Percentiles rank a stretch among this genome's conserved stretches.
Evolutionary conservation across 1,139 yeast species (phyloP).

Genomic region (Debaryomycetaceae sp.): DNA sequence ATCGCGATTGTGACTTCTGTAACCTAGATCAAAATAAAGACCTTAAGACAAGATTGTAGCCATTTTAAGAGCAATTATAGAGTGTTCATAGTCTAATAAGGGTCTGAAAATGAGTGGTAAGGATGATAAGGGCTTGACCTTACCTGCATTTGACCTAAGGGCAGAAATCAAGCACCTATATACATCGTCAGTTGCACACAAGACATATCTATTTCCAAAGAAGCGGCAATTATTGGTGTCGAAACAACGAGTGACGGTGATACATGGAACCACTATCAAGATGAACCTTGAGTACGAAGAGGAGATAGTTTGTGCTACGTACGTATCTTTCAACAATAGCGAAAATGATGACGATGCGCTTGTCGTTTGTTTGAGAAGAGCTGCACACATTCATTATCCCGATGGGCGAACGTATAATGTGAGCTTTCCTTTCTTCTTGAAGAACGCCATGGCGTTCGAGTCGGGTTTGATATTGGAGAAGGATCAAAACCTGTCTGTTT

Average conservation of each 20-base stretch:
- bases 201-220: slow-evolving; percentile 22
- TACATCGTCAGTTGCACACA: slow-evolving; percentile 13
- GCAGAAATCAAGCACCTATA: slow-evolving; percentile 16
- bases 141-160: slow-evolving; percentile 17
- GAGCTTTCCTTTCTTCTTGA: slow-evolving; percentile 62
- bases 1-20: not conserved
- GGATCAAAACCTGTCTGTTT: slow-evolving; percentile 20
- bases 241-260: slow-evolving; percentile 27
- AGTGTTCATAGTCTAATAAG: not conserved
- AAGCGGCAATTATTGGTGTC: slow-evolving; percentile 28
- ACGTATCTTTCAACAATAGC: slow-evolving; percentile 33
- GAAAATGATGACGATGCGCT: slow-evolving; percentile 25
- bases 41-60: not conserved
- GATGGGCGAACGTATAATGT: slow-evolving; percentile 58
- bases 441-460: slow-evolving; percentile 55
- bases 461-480: slow-evolving; percentile 64
- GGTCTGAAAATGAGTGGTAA: not conserved
- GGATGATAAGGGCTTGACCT: slow-evolving; percentile 8
- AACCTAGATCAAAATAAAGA: not conserved
- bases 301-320: slow-evolving; percentile 47
- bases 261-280: slow-evolving; percentile 47
- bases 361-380: slow-evolving; percentile 49
- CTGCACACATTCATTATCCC: slow-evolving; percentile 54
- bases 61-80: not conserved
- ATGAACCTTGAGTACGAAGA: slow-evolving; percentile 50